phyloP scores from a whole-genome alignment of 179 eudicot species.

The Nepenthes alata region DNA sequence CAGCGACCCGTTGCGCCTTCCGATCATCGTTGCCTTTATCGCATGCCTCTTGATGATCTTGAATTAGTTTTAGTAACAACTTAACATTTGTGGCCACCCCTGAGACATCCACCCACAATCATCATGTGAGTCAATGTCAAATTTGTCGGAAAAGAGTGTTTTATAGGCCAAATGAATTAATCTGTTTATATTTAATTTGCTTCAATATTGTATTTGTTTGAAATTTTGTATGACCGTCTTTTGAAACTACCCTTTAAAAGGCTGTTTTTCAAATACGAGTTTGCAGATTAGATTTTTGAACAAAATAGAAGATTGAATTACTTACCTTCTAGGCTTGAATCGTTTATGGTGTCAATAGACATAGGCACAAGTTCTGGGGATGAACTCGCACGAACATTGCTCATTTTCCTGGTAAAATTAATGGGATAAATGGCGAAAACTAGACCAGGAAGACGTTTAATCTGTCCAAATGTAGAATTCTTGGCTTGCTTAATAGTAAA shows the following conservation, averaged over 20 bases:
- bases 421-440: too few species aligned
- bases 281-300: background rate
- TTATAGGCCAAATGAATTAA: too few species aligned
- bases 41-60: conserved; percentile 70
- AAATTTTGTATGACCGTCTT: too few species aligned
- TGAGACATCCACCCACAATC: conserved; percentile 3
- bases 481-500: too few species aligned
- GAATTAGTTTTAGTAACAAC: conserved; percentile 53
- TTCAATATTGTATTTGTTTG: too few species aligned
- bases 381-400: conserved; percentile 25
- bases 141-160: too few species aligned
- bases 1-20: conserved; percentile 51
- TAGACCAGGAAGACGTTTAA: too few species aligned
- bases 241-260: too few species aligned
- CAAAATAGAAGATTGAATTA: background rate
- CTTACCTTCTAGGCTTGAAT: conserved; percentile 45
- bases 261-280: too few species aligned
- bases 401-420: conserved; percentile 14
- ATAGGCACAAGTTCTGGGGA: conserved; percentile 28
- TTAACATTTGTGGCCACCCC: conserved; percentile 73
- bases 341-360: conserved; percentile 9
- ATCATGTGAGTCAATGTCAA: too few species aligned
- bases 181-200: too few species aligned
- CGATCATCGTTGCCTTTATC: conserved; percentile 33
- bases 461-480: too few species aligned